Evolutionary conservation across 2,329 filamentous ascomycete species (phyloP).

Genomic region (Fusarium gaditjirri): DNA sequence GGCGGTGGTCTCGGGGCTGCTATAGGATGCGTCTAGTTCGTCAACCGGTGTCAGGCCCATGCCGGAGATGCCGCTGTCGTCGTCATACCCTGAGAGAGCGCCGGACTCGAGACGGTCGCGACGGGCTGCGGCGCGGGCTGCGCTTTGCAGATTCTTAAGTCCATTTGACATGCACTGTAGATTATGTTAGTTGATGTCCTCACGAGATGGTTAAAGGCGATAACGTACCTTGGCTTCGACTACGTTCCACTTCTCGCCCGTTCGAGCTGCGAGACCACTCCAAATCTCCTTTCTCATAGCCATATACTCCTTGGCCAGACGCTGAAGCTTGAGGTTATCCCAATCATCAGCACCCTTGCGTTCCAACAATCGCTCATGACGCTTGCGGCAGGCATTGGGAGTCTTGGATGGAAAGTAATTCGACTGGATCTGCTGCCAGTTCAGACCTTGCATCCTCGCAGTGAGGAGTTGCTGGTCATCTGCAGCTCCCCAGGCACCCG

Average conservation of each 20-base stretch:
- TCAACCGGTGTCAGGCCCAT: slow-evolving; percentile 68
- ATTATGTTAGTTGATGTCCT: slow-evolving; percentile 1
- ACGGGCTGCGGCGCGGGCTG: slow-evolving; percentile 72
- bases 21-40: slow-evolving; percentile 67
- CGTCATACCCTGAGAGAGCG: slow-evolving; percentile 64
- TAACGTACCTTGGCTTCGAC: slow-evolving; percentile 69
- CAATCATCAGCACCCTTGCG: slow-evolving; percentile 79
- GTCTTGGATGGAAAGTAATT: slow-evolving; percentile 82
- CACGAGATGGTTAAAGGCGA: rapidly evolving
- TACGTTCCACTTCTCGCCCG: slow-evolving; percentile 86
- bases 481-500: slow-evolving; percentile 75
- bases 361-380: slow-evolving; percentile 86
- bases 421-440: slow-evolving; percentile 84
- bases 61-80: slow-evolving; percentile 77
- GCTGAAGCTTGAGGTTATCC: slow-evolving; percentile 79
- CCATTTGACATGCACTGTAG: slow-evolving; percentile 83
- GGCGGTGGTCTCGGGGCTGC: slow-evolving; percentile 62
- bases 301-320: slow-evolving; percentile 82
- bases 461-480: slow-evolving; percentile 80
- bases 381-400: slow-evolving; percentile 87
- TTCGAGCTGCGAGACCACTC: slow-evolving; percentile 75
- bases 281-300: slow-evolving; percentile 83
- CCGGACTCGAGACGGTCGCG: slow-evolving; percentile 68
- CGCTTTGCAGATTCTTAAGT: slow-evolving; percentile 80
- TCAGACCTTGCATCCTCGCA: slow-evolving; percentile 79